Evolutionary conservation across 2,329 filamentous ascomycete species (phyloP).

Genomic region (Pseudogymnoascus sp.): DNA sequence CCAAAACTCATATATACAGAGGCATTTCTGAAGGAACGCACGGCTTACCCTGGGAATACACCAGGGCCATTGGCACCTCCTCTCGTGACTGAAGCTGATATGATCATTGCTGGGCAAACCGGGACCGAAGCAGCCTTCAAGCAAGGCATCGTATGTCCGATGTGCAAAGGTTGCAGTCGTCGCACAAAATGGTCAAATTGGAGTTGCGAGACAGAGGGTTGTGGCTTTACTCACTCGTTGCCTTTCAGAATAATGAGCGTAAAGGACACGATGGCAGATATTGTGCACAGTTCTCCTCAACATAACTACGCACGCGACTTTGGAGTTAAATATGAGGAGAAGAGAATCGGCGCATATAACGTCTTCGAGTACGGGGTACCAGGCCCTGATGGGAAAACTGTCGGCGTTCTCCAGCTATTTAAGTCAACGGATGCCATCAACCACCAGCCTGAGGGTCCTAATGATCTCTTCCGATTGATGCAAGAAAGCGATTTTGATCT

Average conservation of each 20-base stretch:
- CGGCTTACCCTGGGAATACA: conserved; percentile 33
- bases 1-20: conserved; percentile 41
- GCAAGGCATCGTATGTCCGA: conserved; percentile 56
- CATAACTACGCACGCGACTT: not conserved
- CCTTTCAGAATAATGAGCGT: conserved; percentile 16
- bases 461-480: conserved; percentile 49
- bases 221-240: conserved; percentile 37
- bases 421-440: conserved; percentile 47
- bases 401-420: conserved; percentile 48
- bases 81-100: conserved; percentile 31
- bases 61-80: conserved; percentile 34
- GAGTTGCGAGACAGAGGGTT: conserved; percentile 46
- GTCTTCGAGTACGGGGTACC: conserved; percentile 39
- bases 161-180: conserved; percentile 52
- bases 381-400: conserved; percentile 28
- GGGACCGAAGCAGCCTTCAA: conserved; percentile 46
- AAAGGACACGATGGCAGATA: not conserved
- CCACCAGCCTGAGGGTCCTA: conserved; percentile 42
- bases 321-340: not conserved
- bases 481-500: conserved; percentile 39
- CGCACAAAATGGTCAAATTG: conserved; percentile 53
- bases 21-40: conserved; percentile 48
- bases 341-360: conserved; percentile 22
- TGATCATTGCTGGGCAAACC: conserved; percentile 27
- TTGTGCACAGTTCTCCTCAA: not conserved